Conservation (phyloP, 129 eudicot genomes). For the Rutidosis leptorrhynchoides region DNA sequence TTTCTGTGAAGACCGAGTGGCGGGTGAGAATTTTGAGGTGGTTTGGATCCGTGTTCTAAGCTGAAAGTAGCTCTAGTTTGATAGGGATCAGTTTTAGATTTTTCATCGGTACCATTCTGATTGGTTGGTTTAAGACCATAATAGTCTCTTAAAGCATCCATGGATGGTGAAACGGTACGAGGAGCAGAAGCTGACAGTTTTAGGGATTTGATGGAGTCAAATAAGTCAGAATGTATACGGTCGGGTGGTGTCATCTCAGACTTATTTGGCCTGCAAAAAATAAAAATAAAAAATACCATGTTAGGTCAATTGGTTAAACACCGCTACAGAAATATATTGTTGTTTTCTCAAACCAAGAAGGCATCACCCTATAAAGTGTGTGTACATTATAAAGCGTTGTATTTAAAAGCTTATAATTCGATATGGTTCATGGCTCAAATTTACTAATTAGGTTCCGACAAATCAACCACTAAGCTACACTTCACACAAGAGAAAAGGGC, state of each 20-base stretch:
- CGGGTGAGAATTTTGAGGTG: conserved; percentile 25
- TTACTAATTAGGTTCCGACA: background rate
- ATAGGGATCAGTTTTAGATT: conserved; percentile 37
- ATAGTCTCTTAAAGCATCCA: conserved; percentile 62
- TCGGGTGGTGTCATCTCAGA: conserved; percentile 47
- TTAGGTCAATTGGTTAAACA: conserved; percentile 13
- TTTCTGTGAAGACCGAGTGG: conserved; percentile 64
- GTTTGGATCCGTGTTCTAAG: conserved; percentile 17
- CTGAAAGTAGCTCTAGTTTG: conserved; percentile 14
- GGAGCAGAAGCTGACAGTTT: conserved; percentile 61
- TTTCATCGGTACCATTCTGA: conserved; percentile 33
- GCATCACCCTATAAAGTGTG: conserved; percentile 2
- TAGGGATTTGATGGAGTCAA: conserved; percentile 72
- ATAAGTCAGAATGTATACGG: conserved; percentile 59
- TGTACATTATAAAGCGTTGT: background rate
- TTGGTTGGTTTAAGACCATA: conserved; percentile 59
- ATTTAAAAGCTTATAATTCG: background rate
- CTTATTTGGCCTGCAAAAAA: conserved; percentile 49
- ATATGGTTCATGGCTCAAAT: background rate
- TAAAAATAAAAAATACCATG: background rate
- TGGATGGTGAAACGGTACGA: conserved; percentile 58
- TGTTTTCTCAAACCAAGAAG: conserved; percentile 2
- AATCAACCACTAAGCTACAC: background rate
- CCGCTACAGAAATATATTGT: background rate
- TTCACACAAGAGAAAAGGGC: background rate